Percentiles rank a stretch among this genome's conserved stretches.
Evolutionary conservation across 257 asterid species (phyloP).

Genomic region (Cordia subcordata): DNA sequence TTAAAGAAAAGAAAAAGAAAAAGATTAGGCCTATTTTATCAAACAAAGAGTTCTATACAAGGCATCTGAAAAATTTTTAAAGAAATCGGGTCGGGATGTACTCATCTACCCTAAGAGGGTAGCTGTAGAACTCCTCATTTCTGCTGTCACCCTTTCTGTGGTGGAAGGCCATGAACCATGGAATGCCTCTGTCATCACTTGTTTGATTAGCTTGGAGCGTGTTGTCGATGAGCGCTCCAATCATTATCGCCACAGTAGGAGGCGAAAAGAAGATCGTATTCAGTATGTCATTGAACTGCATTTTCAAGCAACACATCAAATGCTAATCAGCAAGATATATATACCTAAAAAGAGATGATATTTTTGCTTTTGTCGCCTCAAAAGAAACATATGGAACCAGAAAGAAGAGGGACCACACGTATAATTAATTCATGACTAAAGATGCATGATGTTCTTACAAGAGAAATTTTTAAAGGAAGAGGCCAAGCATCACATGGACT

Average conservation of each 20-base stretch:
- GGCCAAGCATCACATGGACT: too few species aligned
- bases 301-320: constrained; percentile 6
- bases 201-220: constrained; percentile 65
- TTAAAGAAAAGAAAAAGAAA: too few species aligned
- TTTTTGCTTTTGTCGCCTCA: too few species aligned
- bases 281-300: constrained; percentile 86
- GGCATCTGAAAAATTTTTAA: constrained; percentile 17
- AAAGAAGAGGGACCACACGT: too few species aligned
- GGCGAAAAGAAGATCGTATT: constrained; percentile 87
- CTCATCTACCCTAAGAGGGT: constrained; percentile 67
- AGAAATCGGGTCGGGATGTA: constrained; percentile 76
- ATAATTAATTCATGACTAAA: too few species aligned
- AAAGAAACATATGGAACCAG: too few species aligned
- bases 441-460: too few species aligned
- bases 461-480: too few species aligned
- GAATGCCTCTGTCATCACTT: constrained; percentile 70
- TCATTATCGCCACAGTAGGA: constrained; percentile 72
- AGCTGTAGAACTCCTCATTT: constrained; percentile 85
- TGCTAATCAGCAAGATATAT: too few species aligned
- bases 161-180: constrained; percentile 81
- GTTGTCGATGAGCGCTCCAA: constrained; percentile 67
- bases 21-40: too few species aligned
- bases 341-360: not conserved
- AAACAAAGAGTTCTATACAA: constrained; percentile 32
- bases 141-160: constrained; percentile 74